Base-by-base conservation (phyloP, 768 basidiomycete species). In the Coprinopsis strossmayeri region DNA sequence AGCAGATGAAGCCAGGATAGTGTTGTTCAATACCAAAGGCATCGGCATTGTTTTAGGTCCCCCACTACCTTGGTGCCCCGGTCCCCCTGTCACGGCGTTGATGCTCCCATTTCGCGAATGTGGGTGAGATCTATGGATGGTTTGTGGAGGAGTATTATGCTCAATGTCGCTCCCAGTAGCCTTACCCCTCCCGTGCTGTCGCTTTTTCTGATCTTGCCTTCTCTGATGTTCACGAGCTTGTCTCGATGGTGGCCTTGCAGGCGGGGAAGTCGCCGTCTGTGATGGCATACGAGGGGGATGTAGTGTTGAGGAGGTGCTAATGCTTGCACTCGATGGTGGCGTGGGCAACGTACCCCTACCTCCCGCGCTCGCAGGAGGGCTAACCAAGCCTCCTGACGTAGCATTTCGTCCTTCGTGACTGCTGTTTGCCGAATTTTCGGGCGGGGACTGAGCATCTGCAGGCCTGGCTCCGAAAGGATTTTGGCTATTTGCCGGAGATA, bases 191-290 rank as follows among this genome's bases (percentile, higher is more conserved):
- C 30, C 2, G 2, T 45, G 34, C n/a, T 35, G 10, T 3, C 49
- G 10, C 27, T 30, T 50, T 39, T 50, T 50, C 43, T 41, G 26
- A 12, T 50, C 49, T 25, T 50, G 49, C 17, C 39, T 23, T 39
- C 28, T 44, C 21, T 34, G 43, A n/a, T 50, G 49, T 27, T 50
- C 32, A 3, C 32, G 2, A 5, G 49, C 49, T 37, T 50, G 49
- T 12, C 49, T 24, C 5, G 49, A 50, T 2, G 49, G 34, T n/a
- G 49, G 42, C 11, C 49, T 30, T 10, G 49, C 17, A 18, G 49
- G 49, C 1, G 48, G 48, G 13, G 41, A 41, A 3, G 47, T 20
- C 3, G 47, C 21, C 18, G 24, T 42, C 40, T 17, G 35, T 5
- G 9, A 10, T 5, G 17, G 35, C 5, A 18, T 18, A 11, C 35